Evolutionary conservation across 1,139 yeast genomes (phyloP).

Genomic region (Candida sanyaensis): DNA sequence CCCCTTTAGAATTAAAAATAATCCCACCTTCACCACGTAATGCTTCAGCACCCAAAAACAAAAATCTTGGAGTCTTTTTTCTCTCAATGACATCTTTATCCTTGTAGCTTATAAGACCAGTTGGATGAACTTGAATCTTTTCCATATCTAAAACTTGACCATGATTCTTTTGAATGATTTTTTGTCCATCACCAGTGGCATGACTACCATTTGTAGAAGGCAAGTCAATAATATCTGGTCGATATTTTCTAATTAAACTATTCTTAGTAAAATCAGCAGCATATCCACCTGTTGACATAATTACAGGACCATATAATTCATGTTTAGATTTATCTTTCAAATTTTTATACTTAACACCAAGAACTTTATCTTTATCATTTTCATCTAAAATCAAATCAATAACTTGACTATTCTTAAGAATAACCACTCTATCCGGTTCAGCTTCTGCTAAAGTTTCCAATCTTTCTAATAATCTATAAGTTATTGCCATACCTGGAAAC

Average conservation of each 20-base stretch:
- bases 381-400: slow-evolving; percentile 48
- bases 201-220: slow-evolving; percentile 77
- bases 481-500: slow-evolving; percentile 78
- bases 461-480: slow-evolving; percentile 58
- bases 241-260: slow-evolving; percentile 51
- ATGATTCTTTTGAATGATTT: slow-evolving; percentile 55
- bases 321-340: slow-evolving; percentile 33
- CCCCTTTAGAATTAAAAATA: slow-evolving; percentile 60
- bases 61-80: slow-evolving; percentile 47
- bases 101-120: slow-evolving; percentile 71
- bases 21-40: slow-evolving; percentile 79
- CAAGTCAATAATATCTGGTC: slow-evolving; percentile 62
- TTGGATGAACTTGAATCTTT: slow-evolving; percentile 80
- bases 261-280: slow-evolving; percentile 59
- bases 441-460: slow-evolving; percentile 50
- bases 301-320: slow-evolving; percentile 54
- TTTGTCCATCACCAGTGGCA: slow-evolving; percentile 79
- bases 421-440: slow-evolving; percentile 53
- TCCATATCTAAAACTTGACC: slow-evolving; percentile 74
- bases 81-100: slow-evolving; percentile 50
- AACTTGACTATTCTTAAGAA: slow-evolving; percentile 57
- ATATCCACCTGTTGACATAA: slow-evolving; percentile 82
- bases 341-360: slow-evolving; percentile 52
- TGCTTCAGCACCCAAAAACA: slow-evolving; percentile 78
- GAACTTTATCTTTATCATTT: slow-evolving; percentile 24